Evolutionary conservation across 106 monocot species (phyloP).

Genomic region (Allium fistulosum): DNA sequence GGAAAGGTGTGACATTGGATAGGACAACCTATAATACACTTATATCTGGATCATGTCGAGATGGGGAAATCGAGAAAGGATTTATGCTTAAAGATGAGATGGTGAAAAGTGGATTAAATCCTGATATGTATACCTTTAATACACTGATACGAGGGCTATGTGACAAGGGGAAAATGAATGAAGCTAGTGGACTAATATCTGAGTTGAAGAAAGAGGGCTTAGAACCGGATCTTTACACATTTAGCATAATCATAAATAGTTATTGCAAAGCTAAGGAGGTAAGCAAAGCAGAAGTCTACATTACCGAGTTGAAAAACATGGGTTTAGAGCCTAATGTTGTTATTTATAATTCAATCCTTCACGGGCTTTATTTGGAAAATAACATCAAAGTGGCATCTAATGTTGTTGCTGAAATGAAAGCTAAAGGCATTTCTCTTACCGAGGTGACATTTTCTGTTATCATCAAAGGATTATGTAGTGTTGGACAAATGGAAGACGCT

Average conservation of each 20-base stretch:
- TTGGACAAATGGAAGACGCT: conserved; percentile 63
- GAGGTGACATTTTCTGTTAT: conserved; percentile 57
- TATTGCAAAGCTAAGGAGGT: conserved; percentile 66
- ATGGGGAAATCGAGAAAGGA: conserved; percentile 49
- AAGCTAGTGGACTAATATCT: conserved; percentile 31
- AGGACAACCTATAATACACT: conserved; percentile 60
- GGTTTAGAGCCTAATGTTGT: conserved; percentile 55
- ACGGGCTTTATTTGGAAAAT: conserved; percentile 41
- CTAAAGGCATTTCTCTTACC: conserved; percentile 45
- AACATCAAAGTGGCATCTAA: conserved; percentile 45
- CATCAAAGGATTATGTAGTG: conserved; percentile 70
- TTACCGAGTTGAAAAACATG: conserved; percentile 41
- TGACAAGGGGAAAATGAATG: conserved; percentile 58
- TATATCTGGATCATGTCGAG: conserved; percentile 66
- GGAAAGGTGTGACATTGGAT: conserved; percentile 50
- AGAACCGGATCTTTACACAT: conserved; percentile 45
- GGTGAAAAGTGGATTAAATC: conserved; percentile 60
- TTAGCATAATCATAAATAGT: conserved; percentile 66
- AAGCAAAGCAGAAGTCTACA: conserved; percentile 45
- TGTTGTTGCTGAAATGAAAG: conserved; percentile 62
- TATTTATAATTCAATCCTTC: conserved; percentile 77
- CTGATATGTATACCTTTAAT: conserved; percentile 70
- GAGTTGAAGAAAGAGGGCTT: conserved; percentile 41
- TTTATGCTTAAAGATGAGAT: conserved; percentile 60
- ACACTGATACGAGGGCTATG: conserved; percentile 60